phyloP scores from a whole-genome alignment of 257 asterid species.

The Solanum gandarillasii region DNA sequence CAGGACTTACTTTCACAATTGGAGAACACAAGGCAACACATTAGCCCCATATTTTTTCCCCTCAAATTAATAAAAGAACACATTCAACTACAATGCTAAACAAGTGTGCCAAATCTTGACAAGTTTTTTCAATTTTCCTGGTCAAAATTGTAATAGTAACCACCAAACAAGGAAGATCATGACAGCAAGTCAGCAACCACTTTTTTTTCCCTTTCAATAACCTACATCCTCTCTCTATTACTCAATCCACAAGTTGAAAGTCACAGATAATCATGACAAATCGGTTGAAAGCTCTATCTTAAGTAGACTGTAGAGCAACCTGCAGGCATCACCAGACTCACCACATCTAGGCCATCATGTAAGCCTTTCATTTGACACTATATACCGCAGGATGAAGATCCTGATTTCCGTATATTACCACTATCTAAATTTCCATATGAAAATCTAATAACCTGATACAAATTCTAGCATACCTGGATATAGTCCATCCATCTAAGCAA shows the following conservation, averaged over 20 bases:
- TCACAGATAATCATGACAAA: background rate
- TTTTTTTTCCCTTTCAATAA: background rate
- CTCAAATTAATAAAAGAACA: background rate
- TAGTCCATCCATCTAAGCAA: slow-evolving; percentile 78
- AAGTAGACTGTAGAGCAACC: background rate
- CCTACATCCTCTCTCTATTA: background rate
- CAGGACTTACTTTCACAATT: background rate
- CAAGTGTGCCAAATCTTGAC: background rate
- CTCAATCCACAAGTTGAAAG: background rate
- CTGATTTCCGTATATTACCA: background rate
- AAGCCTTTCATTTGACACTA: background rate
- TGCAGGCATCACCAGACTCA: background rate
- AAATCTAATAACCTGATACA: background rate
- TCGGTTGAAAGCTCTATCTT: background rate
- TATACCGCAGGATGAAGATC: background rate
- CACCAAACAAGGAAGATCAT: background rate
- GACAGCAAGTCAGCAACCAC: background rate
- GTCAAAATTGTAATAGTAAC: background rate
- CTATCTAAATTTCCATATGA: background rate
- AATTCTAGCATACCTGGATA: slow-evolving; percentile 56
- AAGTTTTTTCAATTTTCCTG: background rate
- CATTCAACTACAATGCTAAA: background rate
- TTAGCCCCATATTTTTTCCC: background rate
- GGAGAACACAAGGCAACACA: background rate
- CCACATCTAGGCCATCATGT: background rate